These are phyloP conservation scores for Smittium culicis DNA, from an alignment of 371 early-diverging fungal species.

Conservation along the genomic window DNA sequence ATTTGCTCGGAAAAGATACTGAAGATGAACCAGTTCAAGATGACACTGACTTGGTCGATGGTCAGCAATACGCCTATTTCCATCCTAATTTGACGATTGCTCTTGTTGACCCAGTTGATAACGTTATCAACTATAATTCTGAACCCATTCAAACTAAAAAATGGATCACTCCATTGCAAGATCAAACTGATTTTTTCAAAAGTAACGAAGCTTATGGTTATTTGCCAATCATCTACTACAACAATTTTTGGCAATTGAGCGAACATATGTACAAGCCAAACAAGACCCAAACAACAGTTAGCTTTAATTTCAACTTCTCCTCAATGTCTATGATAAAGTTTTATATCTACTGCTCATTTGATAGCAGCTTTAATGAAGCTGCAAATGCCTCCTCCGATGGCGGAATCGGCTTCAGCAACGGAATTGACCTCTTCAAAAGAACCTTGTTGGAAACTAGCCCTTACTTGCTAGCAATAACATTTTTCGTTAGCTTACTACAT, in stretches of 20 bases:
- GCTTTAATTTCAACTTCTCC: constrained; percentile 48
- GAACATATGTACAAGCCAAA: constrained; percentile 11
- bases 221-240: constrained; percentile 58
- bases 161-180: constrained; percentile 35
- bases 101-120: constrained; percentile 38
- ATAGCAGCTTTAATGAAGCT: constrained; percentile 41
- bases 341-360: constrained; percentile 49
- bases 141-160: constrained; percentile 39
- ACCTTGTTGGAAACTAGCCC: constrained; percentile 88
- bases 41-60: too few relatives aligned
- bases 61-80: constrained; percentile 49
- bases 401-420: constrained; percentile 48
- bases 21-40: background rate
- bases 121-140: constrained; percentile 32
- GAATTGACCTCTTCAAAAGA: constrained; percentile 40
- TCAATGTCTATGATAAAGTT: constrained; percentile 64
- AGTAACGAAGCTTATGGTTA: constrained; percentile 27
- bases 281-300: constrained; percentile 30
- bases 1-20: background rate
- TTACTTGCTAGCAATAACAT: constrained; percentile 56
- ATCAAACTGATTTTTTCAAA: constrained; percentile 24
- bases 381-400: constrained; percentile 50
- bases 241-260: constrained; percentile 79
- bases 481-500: constrained; percentile 66
- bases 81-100: constrained; percentile 65